Evolutionary conservation across 495 filamentous ascomycete genomes (phyloP), one percentile per base, ranked within the genome.

Genomic region (Rostrohypoxylon terebratum): DNA sequence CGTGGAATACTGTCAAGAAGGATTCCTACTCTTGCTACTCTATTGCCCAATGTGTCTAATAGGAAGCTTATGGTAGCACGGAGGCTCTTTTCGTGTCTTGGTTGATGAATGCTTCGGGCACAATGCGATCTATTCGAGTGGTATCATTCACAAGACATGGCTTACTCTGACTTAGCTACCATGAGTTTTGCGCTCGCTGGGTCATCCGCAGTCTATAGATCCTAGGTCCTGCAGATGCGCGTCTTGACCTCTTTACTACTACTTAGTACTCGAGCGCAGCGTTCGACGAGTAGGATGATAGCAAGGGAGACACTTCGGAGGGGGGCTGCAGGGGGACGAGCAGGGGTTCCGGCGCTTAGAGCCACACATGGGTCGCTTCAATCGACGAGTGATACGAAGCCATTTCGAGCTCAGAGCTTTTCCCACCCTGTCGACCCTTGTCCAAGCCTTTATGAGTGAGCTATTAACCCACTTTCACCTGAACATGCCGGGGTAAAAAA

Each of bases 41-140:
- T 59, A 67, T 50, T 66, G 31, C 58, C 66, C 25, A 55, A 69
- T 53, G 69, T 66, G 31, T 51, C 66, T 34, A 55, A 69, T 53
- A 73, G 61, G 61, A 16, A 66, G 36, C 40, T 58, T 70, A 61
- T 48, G 73, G 73, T 78, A 34, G 67, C 63, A 76, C 71, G 74
- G 76, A 78, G 76, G 74, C 74, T 78, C 74, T 77, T 74, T 59
- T 45, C n/a, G 18, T 63, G 66, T 67, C 62, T 60, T 50, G 44
- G 67, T 63, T 55, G 60, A 71, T 67, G 55, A 53, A 73, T 69
- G 50, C 40, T 67, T 70, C 47, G 59, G 59, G 54, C 31, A 50
- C 65, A 73, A 69, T 62, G 36, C 50, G 66, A 65, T 68, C 60
- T 25, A 7, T 10, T 58, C 33, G 59, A 69, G 42, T 60, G 34